These are phyloP conservation scores for Haberlea rhodopensis DNA, from an alignment of 257 asterid genomes.

Conservation along the genomic window DNA sequence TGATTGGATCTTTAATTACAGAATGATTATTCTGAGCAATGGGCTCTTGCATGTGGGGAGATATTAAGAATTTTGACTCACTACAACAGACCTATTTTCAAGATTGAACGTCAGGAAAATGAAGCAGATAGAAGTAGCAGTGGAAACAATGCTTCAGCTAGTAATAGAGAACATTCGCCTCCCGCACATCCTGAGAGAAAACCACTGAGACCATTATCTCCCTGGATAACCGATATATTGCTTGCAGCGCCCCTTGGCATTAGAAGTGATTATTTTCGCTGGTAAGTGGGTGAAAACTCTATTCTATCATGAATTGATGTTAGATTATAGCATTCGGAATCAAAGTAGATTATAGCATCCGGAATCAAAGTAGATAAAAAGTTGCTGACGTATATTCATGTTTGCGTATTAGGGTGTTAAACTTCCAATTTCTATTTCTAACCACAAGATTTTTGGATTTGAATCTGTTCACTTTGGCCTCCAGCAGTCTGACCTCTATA, in stretches of 20 bases:
- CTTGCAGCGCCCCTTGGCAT: no score
- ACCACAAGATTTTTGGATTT: background rate
- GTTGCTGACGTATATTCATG: background rate
- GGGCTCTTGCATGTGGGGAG: no score
- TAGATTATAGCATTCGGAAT: no score
- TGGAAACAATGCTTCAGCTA: constrained; percentile 67
- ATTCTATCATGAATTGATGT: no score
- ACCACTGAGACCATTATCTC: constrained; percentile 83
- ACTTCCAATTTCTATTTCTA: background rate
- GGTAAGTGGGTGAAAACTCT: no score
- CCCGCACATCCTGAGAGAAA: constrained; percentile 73
- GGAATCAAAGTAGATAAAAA: background rate
- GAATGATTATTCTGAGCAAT: no score
- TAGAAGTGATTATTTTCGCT: no score
- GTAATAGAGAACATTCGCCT: constrained; percentile 50
- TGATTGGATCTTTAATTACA: constrained; percentile 26
- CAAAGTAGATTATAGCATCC: background rate
- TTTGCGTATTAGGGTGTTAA: background rate
- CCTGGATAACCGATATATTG: constrained; percentile 96
- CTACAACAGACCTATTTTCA: no score
- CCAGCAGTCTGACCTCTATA: no score
- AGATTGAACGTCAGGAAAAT: no score
- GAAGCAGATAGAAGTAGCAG: constrained; percentile 70
- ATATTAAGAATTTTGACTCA: no score
- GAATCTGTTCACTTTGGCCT: no score